Conservation (phyloP, 169 alveolate genomes). For the Eimeria necatrix region DNA sequence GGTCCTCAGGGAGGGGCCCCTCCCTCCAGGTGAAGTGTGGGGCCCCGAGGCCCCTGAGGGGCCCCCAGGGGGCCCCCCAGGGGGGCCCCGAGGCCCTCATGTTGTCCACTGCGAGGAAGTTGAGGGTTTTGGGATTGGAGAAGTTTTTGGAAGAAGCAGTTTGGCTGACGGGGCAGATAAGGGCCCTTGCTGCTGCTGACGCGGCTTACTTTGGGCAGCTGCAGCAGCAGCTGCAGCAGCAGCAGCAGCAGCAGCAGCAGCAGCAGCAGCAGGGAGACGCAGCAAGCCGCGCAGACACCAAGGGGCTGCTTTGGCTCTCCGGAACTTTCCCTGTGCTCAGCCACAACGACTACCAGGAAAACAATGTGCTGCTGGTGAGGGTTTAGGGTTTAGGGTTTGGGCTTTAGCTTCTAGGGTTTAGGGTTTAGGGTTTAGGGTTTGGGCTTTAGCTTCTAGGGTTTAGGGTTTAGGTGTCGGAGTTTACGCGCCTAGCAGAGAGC, state of each 20-base stretch:
- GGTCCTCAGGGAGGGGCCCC: not conserved
- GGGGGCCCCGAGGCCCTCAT: not conserved
- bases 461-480: too few species aligned
- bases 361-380: slow-evolving; percentile 78
- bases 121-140: not conserved
- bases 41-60: not conserved
- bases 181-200: not conserved
- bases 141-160: not conserved
- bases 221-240: not conserved
- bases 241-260: not conserved
- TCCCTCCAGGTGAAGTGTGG: not conserved
- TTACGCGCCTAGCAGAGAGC: too few species aligned
- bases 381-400: not conserved
- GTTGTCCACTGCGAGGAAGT: not conserved
- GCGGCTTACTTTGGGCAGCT: not conserved
- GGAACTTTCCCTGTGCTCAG: slow-evolving; percentile 36
- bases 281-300: slow-evolving; percentile 17
- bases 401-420: not conserved
- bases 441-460: too few species aligned
- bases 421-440: not conserved
- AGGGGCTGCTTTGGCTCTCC: slow-evolving; percentile 25
- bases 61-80: too few species aligned
- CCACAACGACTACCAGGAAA: slow-evolving; percentile 82
- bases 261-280: slow-evolving; percentile 4
- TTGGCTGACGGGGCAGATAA: not conserved